These are phyloP conservation scores for Licmophora abbreviata DNA, from an alignment of 108 stramenopile genomes.

Conservation along the genomic window DNA sequence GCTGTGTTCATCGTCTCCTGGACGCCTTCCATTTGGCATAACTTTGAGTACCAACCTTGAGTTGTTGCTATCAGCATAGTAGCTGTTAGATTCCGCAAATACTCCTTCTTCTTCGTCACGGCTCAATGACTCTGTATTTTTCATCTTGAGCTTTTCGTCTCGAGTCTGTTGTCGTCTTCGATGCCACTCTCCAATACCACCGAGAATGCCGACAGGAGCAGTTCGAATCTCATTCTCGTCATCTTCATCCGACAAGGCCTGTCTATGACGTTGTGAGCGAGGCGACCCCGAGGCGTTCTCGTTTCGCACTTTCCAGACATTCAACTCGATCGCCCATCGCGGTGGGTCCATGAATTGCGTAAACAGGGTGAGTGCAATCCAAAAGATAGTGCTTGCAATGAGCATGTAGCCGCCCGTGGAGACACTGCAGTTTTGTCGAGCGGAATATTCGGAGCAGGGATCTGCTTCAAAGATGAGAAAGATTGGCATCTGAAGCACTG, in stretches of 20 bases:
- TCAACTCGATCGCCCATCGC: slow-evolving; percentile 13
- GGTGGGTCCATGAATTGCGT: slow-evolving; percentile 32
- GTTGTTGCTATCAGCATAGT: slow-evolving; percentile 5
- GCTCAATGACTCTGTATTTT: background rate
- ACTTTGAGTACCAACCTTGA: slow-evolving; percentile 6
- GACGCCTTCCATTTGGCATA: background rate
- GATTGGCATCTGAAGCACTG: slow-evolving; percentile 23
- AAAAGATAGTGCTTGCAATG: slow-evolving; percentile 17
- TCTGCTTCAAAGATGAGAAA: slow-evolving; percentile 26
- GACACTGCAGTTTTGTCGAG: slow-evolving; percentile 13
- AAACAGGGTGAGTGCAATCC: slow-evolving; percentile 15
- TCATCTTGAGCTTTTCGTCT: background rate
- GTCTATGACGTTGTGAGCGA: background rate
- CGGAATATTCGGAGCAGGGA: slow-evolving; percentile 13
- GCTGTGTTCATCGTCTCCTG: slow-evolving; percentile 1
- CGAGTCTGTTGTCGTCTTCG: no score
- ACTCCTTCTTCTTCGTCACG: slow-evolving; percentile 2
- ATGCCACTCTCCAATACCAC: background rate
- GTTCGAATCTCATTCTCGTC: slow-evolving; percentile 5
- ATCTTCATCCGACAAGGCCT: slow-evolving; percentile 4
- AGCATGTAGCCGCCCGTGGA: slow-evolving; percentile 19
- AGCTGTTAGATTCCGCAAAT: background rate
- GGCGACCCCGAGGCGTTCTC: no score
- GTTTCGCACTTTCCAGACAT: slow-evolving; percentile 21
- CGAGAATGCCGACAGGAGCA: background rate